Evolutionary conservation across 441 rosid species (phyloP), one percentile per base, ranked within the genome.

Genomic region (Kokia cookei): DNA sequence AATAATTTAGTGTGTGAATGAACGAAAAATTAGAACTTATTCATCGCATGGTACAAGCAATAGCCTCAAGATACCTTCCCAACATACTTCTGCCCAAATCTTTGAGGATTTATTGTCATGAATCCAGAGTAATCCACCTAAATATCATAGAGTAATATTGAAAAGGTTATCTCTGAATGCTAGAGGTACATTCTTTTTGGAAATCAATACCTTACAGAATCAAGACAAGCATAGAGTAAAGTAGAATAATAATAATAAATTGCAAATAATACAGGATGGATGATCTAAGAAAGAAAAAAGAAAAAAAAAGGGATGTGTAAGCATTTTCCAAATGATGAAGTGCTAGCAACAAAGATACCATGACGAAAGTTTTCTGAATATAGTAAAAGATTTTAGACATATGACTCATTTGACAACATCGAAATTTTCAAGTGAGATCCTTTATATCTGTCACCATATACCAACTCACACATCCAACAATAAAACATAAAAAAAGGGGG

Each of bases 61-160:
- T 61, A 71, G 61, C 71, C 27, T 50, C 71, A 60, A 63, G 73
- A 48, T 89, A 93, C 99, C 99, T 96, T 96, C 59, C 99, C 97
- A 65, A 96, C 99, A 82, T 88, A 96, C 79, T 96, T 96, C 79
- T 96, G 99, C 77, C 99, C 99, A 86, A 96, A 96, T 73, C 93
- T 89, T 79, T 96, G 99, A 81, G 99, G 97, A 89, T 96, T 96
- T 85, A 96, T 92, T 48, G 99, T 96, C 98, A 93, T 96, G 79
- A 89, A 96, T 65, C 97, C 99, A 45, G 99, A 93, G 87, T 96
- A 96, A 80, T 96, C 99, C 63, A 93, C 98, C 98, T 93, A 88
- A 63, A 83, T 73, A 75, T 60, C 32, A 77, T 72, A 26, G 32
- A 79, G 24, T 14, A 51, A 78, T 13, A 65, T 65, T 57, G 27